Percentiles rank a stretch among this genome's conserved stretches.
These are phyloP conservation scores for Ambrosia trifida DNA, from an alignment of 129 eudicot genomes.

Conservation along the genomic window DNA sequence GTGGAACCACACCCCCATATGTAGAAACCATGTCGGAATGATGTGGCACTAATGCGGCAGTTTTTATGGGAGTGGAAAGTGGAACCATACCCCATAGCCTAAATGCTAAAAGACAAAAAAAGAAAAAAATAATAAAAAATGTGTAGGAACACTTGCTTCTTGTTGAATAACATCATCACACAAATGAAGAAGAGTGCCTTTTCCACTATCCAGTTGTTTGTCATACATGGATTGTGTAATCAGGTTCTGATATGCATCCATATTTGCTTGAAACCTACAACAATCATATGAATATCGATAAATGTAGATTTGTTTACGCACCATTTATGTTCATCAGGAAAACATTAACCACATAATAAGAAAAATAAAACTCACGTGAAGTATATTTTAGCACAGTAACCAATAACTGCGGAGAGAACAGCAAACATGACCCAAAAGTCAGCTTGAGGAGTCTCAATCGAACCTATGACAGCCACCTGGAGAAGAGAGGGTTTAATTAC, in stretches of 20 bases:
- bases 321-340: background rate
- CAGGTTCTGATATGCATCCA: slow-evolving; percentile 80
- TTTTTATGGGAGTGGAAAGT: too few relatives aligned
- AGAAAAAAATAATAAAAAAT: background rate
- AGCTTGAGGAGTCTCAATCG: slow-evolving; percentile 83
- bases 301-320: background rate
- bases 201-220: slow-evolving; percentile 96
- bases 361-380: slow-evolving; percentile 60
- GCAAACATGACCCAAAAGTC: slow-evolving; percentile 96
- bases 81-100: background rate
- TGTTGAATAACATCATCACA: slow-evolving; percentile 99
- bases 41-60: too few relatives aligned
- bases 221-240: slow-evolving; percentile 98
- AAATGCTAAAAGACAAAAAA: background rate
- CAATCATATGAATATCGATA: slow-evolving; percentile 9
- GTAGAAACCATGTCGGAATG: too few relatives aligned
- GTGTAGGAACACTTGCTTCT: slow-evolving; percentile 55
- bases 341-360: slow-evolving; percentile 15
- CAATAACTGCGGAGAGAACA: slow-evolving; percentile 77
- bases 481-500: slow-evolving; percentile 13
- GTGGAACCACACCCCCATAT: too few relatives aligned
- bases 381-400: slow-evolving; percentile 93
- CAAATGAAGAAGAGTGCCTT: slow-evolving; percentile 96
- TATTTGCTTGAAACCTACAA: slow-evolving; percentile 84
- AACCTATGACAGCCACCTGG: slow-evolving; percentile 81